These are phyloP conservation scores for Chlorophyllum brunneum DNA, from an alignment of 768 basidiomycete species.

Conservation along the genomic window DNA sequence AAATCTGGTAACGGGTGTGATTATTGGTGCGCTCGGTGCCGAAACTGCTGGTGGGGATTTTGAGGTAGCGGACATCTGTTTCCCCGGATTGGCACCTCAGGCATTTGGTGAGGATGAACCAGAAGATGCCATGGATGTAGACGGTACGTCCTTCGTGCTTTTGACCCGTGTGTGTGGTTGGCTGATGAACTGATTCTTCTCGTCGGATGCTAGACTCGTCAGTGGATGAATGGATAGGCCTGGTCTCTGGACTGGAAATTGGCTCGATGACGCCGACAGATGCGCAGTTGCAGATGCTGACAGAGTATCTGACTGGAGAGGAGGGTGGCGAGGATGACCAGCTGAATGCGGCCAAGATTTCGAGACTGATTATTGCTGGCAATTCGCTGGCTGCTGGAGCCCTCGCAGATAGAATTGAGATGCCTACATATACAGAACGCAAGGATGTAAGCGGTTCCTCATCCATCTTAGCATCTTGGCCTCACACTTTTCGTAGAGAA, in stretches of 20 bases:
- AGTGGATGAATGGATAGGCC: constrained; percentile 74
- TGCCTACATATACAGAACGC: constrained; percentile 37
- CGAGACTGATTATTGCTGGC: constrained; percentile 85
- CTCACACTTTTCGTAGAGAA: constrained; percentile 40
- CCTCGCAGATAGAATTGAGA: constrained; percentile 27
- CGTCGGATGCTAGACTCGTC: constrained; percentile 15
- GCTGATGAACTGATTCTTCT: background rate
- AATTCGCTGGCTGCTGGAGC: constrained; percentile 69
- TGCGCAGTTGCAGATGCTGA: constrained; percentile 78
- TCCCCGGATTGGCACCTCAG: constrained; percentile 77
- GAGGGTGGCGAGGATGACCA: constrained; percentile 67
- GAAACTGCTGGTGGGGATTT: constrained; percentile 91
- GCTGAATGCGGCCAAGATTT: constrained; percentile 63
- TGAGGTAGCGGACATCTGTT: constrained; percentile 88
- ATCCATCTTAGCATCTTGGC: background rate
- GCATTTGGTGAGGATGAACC: constrained; percentile 23
- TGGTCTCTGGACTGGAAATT: constrained; percentile 83
- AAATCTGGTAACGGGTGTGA: constrained; percentile 84
- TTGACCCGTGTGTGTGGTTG: background rate
- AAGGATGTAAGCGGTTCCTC: constrained; percentile 45
- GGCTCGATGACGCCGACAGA: constrained; percentile 61
- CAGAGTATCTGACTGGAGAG: constrained; percentile 88
- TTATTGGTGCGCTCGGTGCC: constrained; percentile 85
- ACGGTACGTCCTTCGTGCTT: constrained; percentile 40
- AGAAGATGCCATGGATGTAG: constrained; percentile 57